Percentiles rank a stretch among this genome's conserved stretches.
phyloP scores from a whole-genome alignment of 495 filamentous ascomycete genomes.

The Lophiotrema nucula region DNA sequence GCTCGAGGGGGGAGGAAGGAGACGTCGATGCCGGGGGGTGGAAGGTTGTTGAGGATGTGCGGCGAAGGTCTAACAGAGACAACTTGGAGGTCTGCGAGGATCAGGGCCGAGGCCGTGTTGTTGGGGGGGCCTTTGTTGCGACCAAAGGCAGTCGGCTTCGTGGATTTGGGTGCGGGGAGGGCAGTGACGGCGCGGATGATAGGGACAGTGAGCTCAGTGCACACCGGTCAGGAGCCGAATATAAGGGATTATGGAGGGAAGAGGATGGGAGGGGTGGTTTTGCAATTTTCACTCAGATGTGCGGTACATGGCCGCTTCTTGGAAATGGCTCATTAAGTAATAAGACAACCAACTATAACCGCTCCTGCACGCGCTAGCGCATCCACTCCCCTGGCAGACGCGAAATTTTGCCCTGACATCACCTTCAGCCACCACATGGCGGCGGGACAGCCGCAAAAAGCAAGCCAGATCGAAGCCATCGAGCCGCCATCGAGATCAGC shows the following conservation, averaged over 20 bases:
- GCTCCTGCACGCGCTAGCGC: background rate
- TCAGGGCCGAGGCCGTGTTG: conserved; percentile 24
- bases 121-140: conserved; percentile 25
- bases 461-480: background rate
- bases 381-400: background rate
- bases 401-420: conserved; percentile 14
- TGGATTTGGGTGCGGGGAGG: background rate
- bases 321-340: conserved; percentile 29
- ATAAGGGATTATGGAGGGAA: background rate
- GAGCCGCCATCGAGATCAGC: background rate
- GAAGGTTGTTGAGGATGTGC: conserved; percentile 66
- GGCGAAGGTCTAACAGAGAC: conserved; percentile 58
- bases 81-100: conserved; percentile 65
- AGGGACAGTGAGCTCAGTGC: background rate
- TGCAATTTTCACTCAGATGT: conserved; percentile 11
- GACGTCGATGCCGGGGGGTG: conserved; percentile 61
- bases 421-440: background rate
- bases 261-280: background rate
- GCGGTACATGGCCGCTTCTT: conserved; percentile 4
- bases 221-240: conserved; percentile 3
- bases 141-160: conserved; percentile 22
- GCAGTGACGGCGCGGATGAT: background rate
- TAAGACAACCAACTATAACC: conserved; percentile 11
- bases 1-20: conserved; percentile 47
- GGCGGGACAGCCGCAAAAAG: background rate